Evolutionary conservation across 345 rosid genomes (phyloP).

Genomic region (Lepidium africanum): DNA sequence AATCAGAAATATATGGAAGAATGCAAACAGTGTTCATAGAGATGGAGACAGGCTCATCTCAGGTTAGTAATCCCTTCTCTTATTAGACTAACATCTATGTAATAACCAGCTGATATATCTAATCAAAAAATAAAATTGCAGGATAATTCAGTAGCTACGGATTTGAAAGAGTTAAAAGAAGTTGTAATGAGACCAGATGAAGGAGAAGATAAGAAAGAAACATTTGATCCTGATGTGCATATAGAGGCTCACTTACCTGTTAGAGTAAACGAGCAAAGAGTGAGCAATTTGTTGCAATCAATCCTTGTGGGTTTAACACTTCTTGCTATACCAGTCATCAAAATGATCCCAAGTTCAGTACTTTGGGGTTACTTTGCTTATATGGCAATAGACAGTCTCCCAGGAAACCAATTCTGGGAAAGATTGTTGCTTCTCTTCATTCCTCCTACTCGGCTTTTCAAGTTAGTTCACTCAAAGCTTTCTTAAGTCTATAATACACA

Average conservation of each 20-base stretch:
- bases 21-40: constrained; percentile 64
- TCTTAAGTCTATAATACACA: neutral
- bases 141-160: constrained; percentile 35
- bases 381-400: constrained; percentile 91
- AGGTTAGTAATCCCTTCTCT: neutral
- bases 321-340: constrained; percentile 56
- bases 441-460: constrained; percentile 59
- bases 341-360: constrained; percentile 72
- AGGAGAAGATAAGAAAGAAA: constrained; percentile 25
- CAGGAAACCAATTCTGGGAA: constrained; percentile 87
- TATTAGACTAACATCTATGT: neutral
- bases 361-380: constrained; percentile 88
- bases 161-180: constrained; percentile 62
- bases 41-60: constrained; percentile 20
- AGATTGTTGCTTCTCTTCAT: constrained; percentile 62
- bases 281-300: constrained; percentile 74
- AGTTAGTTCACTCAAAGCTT: constrained; percentile 25
- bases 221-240: constrained; percentile 68
- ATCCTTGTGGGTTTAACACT: constrained; percentile 52
- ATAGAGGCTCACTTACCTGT: constrained; percentile 77
- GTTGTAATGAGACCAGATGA: constrained; percentile 46
- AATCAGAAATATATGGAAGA: constrained; percentile 65
- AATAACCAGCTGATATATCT: too few relatives aligned
- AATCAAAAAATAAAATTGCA: neutral
- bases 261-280: constrained; percentile 79